Base-by-base conservation (phyloP, 768 basidiomycete genomes). In the Macrocybe gigantea region DNA sequence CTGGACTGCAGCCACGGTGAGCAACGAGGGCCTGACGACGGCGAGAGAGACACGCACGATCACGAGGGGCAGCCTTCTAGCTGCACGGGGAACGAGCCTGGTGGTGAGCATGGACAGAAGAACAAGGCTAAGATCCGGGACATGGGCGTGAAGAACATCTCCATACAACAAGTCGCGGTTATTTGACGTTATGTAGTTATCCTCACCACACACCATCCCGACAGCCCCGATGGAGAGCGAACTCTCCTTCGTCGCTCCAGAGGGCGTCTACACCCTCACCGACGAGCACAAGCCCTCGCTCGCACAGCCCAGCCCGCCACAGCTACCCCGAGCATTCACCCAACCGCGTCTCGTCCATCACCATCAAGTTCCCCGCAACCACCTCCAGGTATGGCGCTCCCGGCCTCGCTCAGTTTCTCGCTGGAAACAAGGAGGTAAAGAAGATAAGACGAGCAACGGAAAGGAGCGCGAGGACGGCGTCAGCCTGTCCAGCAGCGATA, bases 201-300 rank as follows among this genome's bases (percentile, higher is more conserved):
- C 22, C 48, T 49, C 39, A 14, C 29, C 40, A 35, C 44, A 35
- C 44, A 30, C 39, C 37, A 10, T 36, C 38, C 31, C 14, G 40
- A 41, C 41, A 34, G 35, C 42, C 56, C 56, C 56, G 55, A 88
- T 89, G 84, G 88, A 91, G 73, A 87, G 77, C 74, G 88, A 89
- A 46, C 77, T 79, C 50, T 85, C 88, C 29, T 91, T 93, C 65
- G 84, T 91, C 39, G 89, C 90, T 33, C 90, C 90, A 45, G 90
- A 93, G 65, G 90, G 90, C 56, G 88, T 92, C 38, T 93, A 93
- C 71, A 84, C 88, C 22, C 78, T 90, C 61, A 88, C 85, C 12
- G 90, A 92, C 56, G 91, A 92, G 60, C 83, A 88, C 73, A 89
- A 83, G 63, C 61, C 70, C 33, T 56, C 70, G 42, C 65, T 67